These are phyloP conservation scores for Rhododendron ovatum DNA, from an alignment of 148 eudicot species.

Conservation along the genomic window DNA sequence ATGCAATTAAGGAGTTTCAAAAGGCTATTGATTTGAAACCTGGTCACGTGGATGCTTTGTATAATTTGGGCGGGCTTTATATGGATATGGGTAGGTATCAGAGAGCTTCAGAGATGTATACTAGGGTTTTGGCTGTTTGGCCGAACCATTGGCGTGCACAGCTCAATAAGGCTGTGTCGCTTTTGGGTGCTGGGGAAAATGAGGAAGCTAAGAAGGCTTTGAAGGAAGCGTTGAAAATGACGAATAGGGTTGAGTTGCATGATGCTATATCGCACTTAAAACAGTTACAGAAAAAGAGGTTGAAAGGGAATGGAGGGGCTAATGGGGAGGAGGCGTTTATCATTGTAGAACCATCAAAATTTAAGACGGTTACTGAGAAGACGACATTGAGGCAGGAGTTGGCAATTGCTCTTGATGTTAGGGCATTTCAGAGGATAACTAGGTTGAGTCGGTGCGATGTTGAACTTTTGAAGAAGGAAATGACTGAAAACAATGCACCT, in stretches of 20 bases:
- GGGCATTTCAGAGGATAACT: slow-evolving; percentile 85
- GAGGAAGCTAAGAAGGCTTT: slow-evolving; percentile 93
- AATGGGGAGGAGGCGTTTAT: slow-evolving; percentile 68
- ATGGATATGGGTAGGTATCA: slow-evolving; percentile 99
- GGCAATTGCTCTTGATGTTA: slow-evolving; percentile 73
- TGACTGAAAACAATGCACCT: slow-evolving; percentile 66
- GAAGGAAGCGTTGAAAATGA: slow-evolving; percentile 97
- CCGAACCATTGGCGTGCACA: slow-evolving; percentile 97
- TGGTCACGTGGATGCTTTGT: slow-evolving; percentile 92
- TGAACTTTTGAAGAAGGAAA: slow-evolving; percentile 69
- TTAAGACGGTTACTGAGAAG: slow-evolving; percentile 70
- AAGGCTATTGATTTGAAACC: slow-evolving; percentile 95
- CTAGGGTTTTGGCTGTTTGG: slow-evolving; percentile 86
- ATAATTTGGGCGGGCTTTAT: slow-evolving; percentile 92
- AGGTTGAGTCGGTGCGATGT: slow-evolving; percentile 81
- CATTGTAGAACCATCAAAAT: slow-evolving; percentile 61
- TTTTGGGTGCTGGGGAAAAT: slow-evolving; percentile 91
- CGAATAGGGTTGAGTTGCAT: slow-evolving; percentile 90
- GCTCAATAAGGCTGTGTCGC: slow-evolving; percentile 85
- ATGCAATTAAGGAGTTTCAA: slow-evolving; percentile 92
- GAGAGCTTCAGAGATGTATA: slow-evolving; percentile 96
- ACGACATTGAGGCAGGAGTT: slow-evolving; percentile 69
- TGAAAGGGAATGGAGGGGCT: slow-evolving; percentile 60
- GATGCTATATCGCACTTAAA: slow-evolving; percentile 92
- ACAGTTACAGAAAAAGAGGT: slow-evolving; percentile 87